Conservation (phyloP, 768 basidiomycete genomes). For the Scleroderma bovista region DNA sequence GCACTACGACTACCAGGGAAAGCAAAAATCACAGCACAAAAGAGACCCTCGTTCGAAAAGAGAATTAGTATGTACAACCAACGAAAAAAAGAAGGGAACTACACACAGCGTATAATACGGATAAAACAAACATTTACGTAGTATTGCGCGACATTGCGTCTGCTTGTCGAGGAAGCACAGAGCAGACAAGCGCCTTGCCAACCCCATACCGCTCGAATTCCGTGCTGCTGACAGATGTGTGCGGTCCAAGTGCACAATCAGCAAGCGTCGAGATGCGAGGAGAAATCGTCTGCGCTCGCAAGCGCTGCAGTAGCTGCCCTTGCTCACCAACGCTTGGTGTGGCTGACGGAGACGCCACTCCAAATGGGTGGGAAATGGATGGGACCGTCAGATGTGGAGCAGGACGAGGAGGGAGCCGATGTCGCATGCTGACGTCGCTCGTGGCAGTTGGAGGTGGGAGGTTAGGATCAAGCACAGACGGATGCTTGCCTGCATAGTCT, state of each 20-base stretch:
- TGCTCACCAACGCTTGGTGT: neutral
- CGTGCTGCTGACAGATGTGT: conserved; percentile 22
- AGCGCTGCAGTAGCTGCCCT: neutral
- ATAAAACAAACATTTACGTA: neutral
- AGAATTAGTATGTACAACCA: no score
- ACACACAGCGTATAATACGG: neutral
- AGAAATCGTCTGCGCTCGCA: neutral
- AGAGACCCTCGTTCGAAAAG: no score
- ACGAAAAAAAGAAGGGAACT: neutral
- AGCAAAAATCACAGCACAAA: no score
- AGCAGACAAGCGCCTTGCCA: conserved; percentile 56
- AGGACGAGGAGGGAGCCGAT: conserved; percentile 32
- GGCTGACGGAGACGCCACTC: conserved; percentile 1
- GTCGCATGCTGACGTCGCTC: conserved; percentile 30
- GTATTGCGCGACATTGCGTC: neutral
- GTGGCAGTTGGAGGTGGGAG: conserved; percentile 8
- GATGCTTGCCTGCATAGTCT: conserved; percentile 39
- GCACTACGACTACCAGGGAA: no score
- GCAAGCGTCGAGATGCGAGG: neutral
- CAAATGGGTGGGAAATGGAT: conserved; percentile 27
- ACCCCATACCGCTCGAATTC: conserved; percentile 50
- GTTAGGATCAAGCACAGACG: conserved; percentile 23
- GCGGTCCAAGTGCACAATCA: conserved; percentile 4
- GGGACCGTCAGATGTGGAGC: conserved; percentile 9
- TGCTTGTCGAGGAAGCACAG: conserved; percentile 17